Percentiles rank a stretch among this genome's conserved stretches.
These are phyloP conservation scores for Ensete ventricosum DNA, from an alignment of 176 grass and related monocot species.

Conservation along the genomic window DNA sequence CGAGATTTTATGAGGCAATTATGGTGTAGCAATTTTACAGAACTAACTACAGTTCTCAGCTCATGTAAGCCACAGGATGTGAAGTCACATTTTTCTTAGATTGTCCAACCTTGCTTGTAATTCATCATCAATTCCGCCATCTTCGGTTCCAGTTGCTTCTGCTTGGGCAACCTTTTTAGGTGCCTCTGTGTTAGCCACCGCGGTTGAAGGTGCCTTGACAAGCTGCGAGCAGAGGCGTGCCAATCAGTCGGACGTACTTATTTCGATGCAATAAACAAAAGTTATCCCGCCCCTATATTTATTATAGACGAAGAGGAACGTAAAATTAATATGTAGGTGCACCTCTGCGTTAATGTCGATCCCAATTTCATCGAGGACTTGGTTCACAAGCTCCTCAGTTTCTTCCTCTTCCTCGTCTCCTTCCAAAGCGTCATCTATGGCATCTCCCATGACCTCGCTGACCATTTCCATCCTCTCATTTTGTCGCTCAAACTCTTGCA, in stretches of 20 bases:
- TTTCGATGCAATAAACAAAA: too few species aligned
- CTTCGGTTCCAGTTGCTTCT: constrained; percentile 38
- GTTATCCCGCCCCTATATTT: too few species aligned
- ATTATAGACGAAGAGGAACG: background rate
- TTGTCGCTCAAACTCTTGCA: constrained; percentile 16
- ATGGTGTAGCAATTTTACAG: background rate
- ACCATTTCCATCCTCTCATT: constrained; percentile 26
- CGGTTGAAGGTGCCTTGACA: constrained; percentile 39
- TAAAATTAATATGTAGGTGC: background rate
- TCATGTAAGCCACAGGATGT: background rate
- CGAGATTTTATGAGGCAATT: background rate
- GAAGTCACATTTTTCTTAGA: constrained; percentile 66
- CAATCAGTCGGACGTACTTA: background rate
- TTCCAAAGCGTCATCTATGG: constrained; percentile 68
- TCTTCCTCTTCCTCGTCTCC: constrained; percentile 75
- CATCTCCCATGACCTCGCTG: constrained; percentile 57
- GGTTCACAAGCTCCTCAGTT: constrained; percentile 68
- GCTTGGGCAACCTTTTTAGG: constrained; percentile 41
- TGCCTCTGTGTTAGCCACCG: constrained; percentile 30
- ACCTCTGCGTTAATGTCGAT: constrained; percentile 72
- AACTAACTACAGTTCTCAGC: background rate
- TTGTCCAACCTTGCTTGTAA: constrained; percentile 63
- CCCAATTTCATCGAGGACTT: constrained; percentile 81
- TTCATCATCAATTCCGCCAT: constrained; percentile 55
- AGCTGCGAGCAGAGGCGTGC: constrained; percentile 25